phyloP scores from a whole-genome alignment of 2,329 filamentous ascomycete species.

The Verticillium tricorpus region DNA sequence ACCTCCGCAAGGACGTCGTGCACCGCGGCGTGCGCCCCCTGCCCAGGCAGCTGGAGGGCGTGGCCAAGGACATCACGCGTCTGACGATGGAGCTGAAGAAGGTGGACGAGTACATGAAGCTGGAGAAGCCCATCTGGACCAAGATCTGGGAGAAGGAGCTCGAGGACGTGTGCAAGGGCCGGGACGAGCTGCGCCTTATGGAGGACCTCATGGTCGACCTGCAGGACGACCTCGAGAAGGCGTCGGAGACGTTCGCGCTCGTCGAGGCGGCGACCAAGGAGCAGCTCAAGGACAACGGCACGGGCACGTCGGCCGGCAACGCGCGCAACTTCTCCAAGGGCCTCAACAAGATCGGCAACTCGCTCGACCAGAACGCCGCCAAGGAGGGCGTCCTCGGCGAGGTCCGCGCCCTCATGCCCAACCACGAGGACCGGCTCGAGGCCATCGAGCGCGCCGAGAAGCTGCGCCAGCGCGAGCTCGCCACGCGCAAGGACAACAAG shows the following conservation, averaged over 20 bases:
- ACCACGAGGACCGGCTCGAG: slow-evolving; percentile 88
- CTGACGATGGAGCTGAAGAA: slow-evolving; percentile 86
- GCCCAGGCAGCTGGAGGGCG: slow-evolving; percentile 82
- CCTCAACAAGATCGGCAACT: slow-evolving; percentile 43
- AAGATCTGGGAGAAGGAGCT: slow-evolving; percentile 99
- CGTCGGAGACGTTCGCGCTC: slow-evolving; percentile 84
- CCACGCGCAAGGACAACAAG: slow-evolving; percentile 66
- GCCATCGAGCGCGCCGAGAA: slow-evolving; percentile 97
- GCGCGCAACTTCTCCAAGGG: slow-evolving; percentile 54
- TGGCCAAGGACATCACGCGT: slow-evolving; percentile 80
- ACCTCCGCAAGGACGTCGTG: slow-evolving; percentile 95
- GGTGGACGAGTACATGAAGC: slow-evolving; percentile 86
- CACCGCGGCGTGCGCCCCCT: slow-evolving; percentile 85
- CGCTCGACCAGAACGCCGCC: slow-evolving; percentile 68
- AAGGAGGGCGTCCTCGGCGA: slow-evolving; percentile 91
- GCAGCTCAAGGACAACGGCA: slow-evolving; percentile 74
- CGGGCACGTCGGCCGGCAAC: slow-evolving; percentile 42
- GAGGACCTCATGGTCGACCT: slow-evolving; percentile 92
- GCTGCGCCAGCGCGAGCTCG: slow-evolving; percentile 81
- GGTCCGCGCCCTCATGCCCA: slow-evolving; percentile 87
- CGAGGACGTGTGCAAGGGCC: slow-evolving; percentile 91
- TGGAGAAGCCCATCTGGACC: slow-evolving; percentile 94
- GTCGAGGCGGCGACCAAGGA: slow-evolving; percentile 99
- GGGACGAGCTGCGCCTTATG: slow-evolving; percentile 91
- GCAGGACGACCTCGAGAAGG: slow-evolving; percentile 92